Evolutionary conservation across 2,329 filamentous ascomycete genomes (phyloP), one percentile per base, ranked within the genome.

Genomic region (Graphiopsis chlorocephala): DNA sequence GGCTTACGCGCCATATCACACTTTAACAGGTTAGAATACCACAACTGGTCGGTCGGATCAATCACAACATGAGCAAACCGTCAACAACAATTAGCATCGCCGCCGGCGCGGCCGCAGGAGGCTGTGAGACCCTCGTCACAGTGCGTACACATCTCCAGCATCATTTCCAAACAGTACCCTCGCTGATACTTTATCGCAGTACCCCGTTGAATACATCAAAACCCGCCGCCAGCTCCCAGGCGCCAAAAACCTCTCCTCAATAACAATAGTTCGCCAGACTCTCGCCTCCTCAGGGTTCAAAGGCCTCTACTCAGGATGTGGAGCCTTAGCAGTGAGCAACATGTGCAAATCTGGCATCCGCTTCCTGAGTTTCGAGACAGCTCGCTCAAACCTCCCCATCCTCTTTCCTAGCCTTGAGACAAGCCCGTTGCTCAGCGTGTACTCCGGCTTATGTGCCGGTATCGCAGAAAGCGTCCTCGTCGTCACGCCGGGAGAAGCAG

Each of bases 401-500:
- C 65, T 72, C 11, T 65, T 68, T 1, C 20, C 52, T 15, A 35
- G 64, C 3, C 50, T 52, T 1, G 61, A 64, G 2, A 52, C 56
- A 17, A 71, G 59, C 31, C 67, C 70, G 29, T 55, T 64, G 61
- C 66, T 69, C 0, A 73, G 68, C 38, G 67, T 73, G 20, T 57
- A 71, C 0, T 66, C 73, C 0, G 72, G 72, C 7, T 53, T 74
- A 0, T 66, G 65, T 17, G 72, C 71, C 1, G 72, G 72, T 0
- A 48, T 70, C 1, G 61, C 66, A 0, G 72, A 73, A 53, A 70
- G 67, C 15, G 47, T 73, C 2, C 60, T 68, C 4, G 71, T 74
- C 17, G 71, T 74, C 15, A 72, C 72, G 23, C 71, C 73, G 14
- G 71, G 71, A 7, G 72, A 74, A 58, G 71, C 70, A 38, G 55